A percentile compares a stretch with the other conserved stretches of the same genome.
Conservation (phyloP, 2,329 filamentous ascomycete species). For the Aspergillus niger region DNA sequence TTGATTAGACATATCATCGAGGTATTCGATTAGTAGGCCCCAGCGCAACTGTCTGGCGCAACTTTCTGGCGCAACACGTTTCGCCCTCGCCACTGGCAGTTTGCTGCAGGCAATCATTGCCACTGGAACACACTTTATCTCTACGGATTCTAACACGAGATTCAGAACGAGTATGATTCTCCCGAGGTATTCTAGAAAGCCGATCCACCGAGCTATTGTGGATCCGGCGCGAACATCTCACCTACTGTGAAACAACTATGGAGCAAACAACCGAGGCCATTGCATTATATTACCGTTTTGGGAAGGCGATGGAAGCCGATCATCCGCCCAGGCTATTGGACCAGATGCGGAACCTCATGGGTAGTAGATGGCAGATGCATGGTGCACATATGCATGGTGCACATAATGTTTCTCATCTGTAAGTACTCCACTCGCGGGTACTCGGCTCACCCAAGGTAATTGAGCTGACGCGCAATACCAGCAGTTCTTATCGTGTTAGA, state of each 20-base stretch:
- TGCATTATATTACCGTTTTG: not conserved
- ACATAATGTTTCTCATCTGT: not conserved
- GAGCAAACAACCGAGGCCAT: not conserved
- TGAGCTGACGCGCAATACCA: not conserved
- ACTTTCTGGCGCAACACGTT: no score
- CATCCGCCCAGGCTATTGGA: not conserved
- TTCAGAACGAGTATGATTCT: not conserved
- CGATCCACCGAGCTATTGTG: not conserved
- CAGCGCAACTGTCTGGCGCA: no score
- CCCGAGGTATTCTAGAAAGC: not conserved
- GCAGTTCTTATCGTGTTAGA: not conserved
- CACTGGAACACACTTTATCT: not conserved
- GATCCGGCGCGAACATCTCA: not conserved
- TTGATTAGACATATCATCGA: no score
- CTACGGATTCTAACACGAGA: not conserved
- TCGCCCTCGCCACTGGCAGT: not conserved
- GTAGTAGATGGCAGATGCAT: not conserved
- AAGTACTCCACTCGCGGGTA: slow-evolving; percentile 9
- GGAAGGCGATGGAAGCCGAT: not conserved
- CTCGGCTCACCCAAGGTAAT: not conserved
- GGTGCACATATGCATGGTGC: not conserved
- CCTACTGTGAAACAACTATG: slow-evolving; percentile 9
- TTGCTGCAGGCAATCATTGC: not conserved
- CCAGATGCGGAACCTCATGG: not conserved
- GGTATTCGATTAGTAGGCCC: no score